Base-by-base conservation (phyloP, 1,284 basidiomycete genomes). In the Thecaphora thlaspeos region DNA sequence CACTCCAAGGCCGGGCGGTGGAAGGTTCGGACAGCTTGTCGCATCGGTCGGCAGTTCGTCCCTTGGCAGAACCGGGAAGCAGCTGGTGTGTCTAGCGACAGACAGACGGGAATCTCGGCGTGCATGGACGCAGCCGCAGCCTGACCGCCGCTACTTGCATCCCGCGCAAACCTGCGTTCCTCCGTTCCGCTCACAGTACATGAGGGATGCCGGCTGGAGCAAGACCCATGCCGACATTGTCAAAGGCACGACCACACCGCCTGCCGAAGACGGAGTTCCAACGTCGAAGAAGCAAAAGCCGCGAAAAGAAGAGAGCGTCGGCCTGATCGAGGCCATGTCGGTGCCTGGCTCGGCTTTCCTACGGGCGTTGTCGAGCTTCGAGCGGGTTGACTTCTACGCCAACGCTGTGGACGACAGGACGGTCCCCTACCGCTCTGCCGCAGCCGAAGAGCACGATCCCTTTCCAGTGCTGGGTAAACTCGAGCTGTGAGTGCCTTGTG, bases 21-120 rank as follows among this genome's bases (percentile, higher is more conserved):
- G 86, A 1, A 79, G 87, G 32, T 77, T 88, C 39, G 89, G 87
- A 0, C 80, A 81, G 0, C 51, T 86, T 0, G 76, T 84, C n/a
- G 73, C 82, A 2, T 83, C 79, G 46, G 76, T 93, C 5, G 91
- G 88, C 0, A 85, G 88, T 0, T 84, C 82, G 43, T 76, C 92
- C 15, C 80, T 94, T n/a, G 88, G 88, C 3, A 81, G 91, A 42
- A 90, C 91, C 0, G 91, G 91, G 8, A 84, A 88, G 65, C 89
- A 91, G 67, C 85, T 91, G 49, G 49, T 51, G 45, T 47, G 55
- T 43, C n/a, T 2, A 14, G 18, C 3, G 19, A 12, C 12, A 28
- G 26, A n/a, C n/a, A n/a, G n/a, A n/a, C 2, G 7, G 7, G 2
- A 48, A 37, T 1, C 23, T 63, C 12, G 55, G 61, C 1, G 28